Evolutionary conservation across 1,284 basidiomycete species (phyloP), one percentile per base, ranked within the genome.

Genomic region (Anthracocystis setariae): DNA sequence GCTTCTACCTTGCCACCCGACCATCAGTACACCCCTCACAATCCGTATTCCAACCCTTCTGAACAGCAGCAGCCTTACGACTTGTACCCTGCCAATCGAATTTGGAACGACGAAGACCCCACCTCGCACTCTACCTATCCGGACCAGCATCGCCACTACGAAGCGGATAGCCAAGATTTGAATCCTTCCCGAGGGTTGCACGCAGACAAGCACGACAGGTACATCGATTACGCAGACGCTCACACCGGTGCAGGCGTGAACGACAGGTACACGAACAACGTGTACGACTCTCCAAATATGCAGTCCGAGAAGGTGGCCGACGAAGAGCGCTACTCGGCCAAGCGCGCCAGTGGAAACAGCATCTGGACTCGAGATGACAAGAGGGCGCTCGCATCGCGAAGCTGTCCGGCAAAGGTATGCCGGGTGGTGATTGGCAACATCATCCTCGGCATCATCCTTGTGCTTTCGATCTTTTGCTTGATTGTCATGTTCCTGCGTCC

Each of bases 361-460:
- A 81, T 81, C 56, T 81, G 78, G 77, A 71, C 64, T 12, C 58
- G 47, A 21, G 77, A 75, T 9, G 77, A 81, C 57, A 77, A 66
- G 38, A 60, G 76, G 5, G 73, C 76, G 10, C 76, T 80, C 33
- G 46, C 60, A 25, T 59, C 62, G 8, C 67, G 77, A 25, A 73
- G 72, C 49, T 49, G 48, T n/a, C 60, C 74, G 29, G 62, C 68
- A 54, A 77, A 78, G 55, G 56, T 81, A 32, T 66, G 69, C 42
- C 68, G 80, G 38, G 52, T 78, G 33, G 17, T 79, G n/a, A 53
- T 73, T 35, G 80, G 76, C 46, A 68, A 78, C 48, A 20, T 82
- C 27, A 58, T 79, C 35, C 46, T 73, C n/a, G 73, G 65, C 25
- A 25, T 78, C 37, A 75, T 80, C 50, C 21, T 82, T 5, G 53